phyloP scores from a whole-genome alignment of 345 rosid species.

The Aquilaria malaccensis region DNA sequence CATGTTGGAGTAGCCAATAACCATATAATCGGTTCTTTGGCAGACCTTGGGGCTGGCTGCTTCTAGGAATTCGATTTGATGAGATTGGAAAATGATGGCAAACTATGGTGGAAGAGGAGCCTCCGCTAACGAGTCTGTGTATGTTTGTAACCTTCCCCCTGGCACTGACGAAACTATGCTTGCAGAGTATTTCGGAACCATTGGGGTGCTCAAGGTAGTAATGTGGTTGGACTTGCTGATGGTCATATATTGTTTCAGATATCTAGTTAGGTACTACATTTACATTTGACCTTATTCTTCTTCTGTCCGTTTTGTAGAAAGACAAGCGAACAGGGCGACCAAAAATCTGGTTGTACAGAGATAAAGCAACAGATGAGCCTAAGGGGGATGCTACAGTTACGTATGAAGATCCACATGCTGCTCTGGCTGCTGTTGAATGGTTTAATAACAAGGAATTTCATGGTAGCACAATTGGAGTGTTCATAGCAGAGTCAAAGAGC shows the following conservation, averaged over 20 bases:
- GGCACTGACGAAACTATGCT: conserved; percentile 87
- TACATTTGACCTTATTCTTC: not conserved
- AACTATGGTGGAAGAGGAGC: conserved; percentile 52
- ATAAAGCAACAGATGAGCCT: conserved; percentile 81
- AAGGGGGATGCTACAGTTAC: conserved; percentile 98
- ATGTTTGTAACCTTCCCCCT: conserved; percentile 75
- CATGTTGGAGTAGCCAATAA: too few relatives aligned
- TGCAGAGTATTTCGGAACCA: conserved; percentile 91
- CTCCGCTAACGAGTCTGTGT: conserved; percentile 66
- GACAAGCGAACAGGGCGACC: conserved; percentile 93
- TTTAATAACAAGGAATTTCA: conserved; percentile 94
- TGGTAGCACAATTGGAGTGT: conserved; percentile 72
- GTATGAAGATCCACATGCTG: conserved; percentile 98
- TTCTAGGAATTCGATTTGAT: conserved; percentile 20
- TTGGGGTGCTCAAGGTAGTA: conserved; percentile 85
- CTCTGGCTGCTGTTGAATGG: conserved; percentile 96
- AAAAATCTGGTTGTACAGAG: conserved; percentile 87
- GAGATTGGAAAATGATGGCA: conserved; percentile 59
- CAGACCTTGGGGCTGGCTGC: too few relatives aligned
- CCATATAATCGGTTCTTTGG: too few relatives aligned
- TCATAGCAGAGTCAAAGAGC: conserved; percentile 73
- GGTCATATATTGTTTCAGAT: not conserved
- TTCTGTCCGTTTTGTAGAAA: conserved; percentile 31
- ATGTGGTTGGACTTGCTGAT: not conserved
- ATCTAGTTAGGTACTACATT: not conserved